Evolutionary conservation across 768 basidiomycete genomes (phyloP), one percentile per base, ranked within the genome.

Genomic region (Gloeophyllum trabeum): DNA sequence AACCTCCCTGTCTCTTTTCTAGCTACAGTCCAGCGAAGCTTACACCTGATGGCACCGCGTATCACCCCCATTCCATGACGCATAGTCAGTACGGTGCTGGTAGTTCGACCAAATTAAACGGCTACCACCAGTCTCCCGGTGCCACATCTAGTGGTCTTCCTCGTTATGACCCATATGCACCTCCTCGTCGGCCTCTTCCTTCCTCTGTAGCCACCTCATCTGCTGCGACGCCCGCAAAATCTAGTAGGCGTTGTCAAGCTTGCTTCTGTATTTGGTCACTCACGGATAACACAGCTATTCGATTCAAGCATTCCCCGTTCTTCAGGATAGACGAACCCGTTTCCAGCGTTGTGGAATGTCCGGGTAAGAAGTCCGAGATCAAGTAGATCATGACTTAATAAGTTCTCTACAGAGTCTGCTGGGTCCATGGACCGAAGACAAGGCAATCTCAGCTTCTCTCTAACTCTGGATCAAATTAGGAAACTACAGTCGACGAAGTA

Each of bases 291-390:
- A 37, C 20, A 85, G 86, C 56, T 18, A 76, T 90, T 35, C 76
- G 73, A 38, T 90, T 90, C 64, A 87, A 81, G 51, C 70, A 74
- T 6, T 89, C 88, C 0, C 87, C 88, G 0, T 91, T 90, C 56
- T 81, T 81, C 51, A 62, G 61, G 7, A 57, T 85, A 3, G 79
- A 83, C 39, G 78, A 85, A 50, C 53, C 66, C 4, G 75, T 87
- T 7, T 84, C 83, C 2, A 43, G 46, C 21, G 64, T 89, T 22
- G 65, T 69, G 5, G 86, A 90, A 56, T 91, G 87, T 59, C 85
- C 84, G 63, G 87, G 87, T 87, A 52, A 20, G 28, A 20, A 35
- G 43, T n/a, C n/a, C n/a, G n/a, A n/a, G n/a, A n/a, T n/a, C n/a
- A n/a, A n/a, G n/a, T n/a, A n/a, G n/a, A n/a, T n/a, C n/a, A n/a